These are phyloP conservation scores for Excoecaria agallocha DNA, from an alignment of 345 rosid species.

Conservation along the genomic window DNA sequence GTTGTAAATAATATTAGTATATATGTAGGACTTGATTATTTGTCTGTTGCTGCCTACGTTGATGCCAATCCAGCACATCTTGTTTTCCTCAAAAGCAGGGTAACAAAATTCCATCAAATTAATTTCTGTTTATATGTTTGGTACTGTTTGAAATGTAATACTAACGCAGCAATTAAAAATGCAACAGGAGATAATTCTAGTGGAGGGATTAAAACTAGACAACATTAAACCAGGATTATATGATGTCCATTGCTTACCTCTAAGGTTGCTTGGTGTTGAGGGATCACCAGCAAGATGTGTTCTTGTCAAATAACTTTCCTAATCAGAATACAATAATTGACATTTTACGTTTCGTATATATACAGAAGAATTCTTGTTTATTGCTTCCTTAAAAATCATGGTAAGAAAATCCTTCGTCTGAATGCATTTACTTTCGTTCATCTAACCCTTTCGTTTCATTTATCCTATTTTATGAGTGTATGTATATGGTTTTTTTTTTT, in stretches of 20 bases:
- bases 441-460: no score
- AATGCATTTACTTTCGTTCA: no score
- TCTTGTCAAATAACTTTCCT: background rate
- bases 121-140: background rate
- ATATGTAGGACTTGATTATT: conserved; percentile 70
- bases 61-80: conserved; percentile 37
- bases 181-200: conserved; percentile 2
- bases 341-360: no score
- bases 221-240: background rate
- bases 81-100: conserved; percentile 32
- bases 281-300: conserved; percentile 3
- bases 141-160: background rate
- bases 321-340: no score
- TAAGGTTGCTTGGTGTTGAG: conserved; percentile 11
- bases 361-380: no score
- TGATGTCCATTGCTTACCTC: conserved; percentile 8
- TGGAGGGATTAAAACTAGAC: no score
- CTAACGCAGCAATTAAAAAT: background rate
- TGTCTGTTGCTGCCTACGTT: conserved; percentile 65
- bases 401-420: no score
- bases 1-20: no score
- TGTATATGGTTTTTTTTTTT: no score
- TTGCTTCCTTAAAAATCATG: no score
- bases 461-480: no score
- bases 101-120: background rate